These are phyloP conservation scores for Raddia distichophylla DNA, from an alignment of 176 grass and related monocot species.

Conservation along the genomic window DNA sequence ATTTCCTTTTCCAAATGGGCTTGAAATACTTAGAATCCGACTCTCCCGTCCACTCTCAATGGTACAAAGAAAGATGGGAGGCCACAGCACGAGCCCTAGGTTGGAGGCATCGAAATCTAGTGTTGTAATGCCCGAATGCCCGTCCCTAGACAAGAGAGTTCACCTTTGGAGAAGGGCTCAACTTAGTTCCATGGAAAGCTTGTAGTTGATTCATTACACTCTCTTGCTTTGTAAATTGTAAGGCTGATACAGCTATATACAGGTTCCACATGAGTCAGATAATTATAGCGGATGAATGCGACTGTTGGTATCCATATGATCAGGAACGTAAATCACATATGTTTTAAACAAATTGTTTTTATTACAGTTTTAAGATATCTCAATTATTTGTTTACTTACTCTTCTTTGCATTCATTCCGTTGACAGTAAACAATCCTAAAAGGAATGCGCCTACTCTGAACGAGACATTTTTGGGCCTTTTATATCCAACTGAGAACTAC, in stretches of 20 bases:
- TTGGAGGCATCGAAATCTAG: neutral
- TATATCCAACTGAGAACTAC: slow-evolving; percentile 96
- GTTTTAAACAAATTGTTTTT: neutral
- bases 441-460: slow-evolving; percentile 80
- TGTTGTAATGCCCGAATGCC: neutral
- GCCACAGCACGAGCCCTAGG: neutral
- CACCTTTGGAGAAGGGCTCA: neutral
- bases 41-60: neutral
- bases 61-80: neutral
- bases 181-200: neutral
- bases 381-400: slow-evolving; percentile 20
- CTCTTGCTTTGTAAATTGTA: slow-evolving; percentile 7
- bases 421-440: slow-evolving; percentile 97
- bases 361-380: neutral
- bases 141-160: slow-evolving; percentile 12
- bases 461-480: slow-evolving; percentile 92
- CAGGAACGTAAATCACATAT: neutral
- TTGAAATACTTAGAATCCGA: neutral
- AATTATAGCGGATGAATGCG: neutral
- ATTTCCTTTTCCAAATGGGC: neutral
- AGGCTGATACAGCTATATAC: neutral
- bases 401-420: slow-evolving; percentile 28
- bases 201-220: neutral
- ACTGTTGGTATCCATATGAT: neutral
- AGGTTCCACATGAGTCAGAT: neutral